Conservation (phyloP, 495 filamentous ascomycete species). For the Penicillium steckii region DNA sequence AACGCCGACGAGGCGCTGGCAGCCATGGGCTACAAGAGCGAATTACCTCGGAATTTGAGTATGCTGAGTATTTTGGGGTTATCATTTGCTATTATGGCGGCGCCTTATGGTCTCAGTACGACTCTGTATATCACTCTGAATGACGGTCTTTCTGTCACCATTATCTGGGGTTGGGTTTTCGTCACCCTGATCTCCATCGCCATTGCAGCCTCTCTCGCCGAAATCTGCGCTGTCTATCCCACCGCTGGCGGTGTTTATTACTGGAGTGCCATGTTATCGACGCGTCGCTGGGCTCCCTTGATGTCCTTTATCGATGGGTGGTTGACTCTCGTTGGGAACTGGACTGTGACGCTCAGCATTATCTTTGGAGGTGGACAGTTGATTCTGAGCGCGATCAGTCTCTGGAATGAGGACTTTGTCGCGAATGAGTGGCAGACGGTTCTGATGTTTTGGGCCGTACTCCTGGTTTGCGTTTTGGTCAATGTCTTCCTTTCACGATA, state of each 20-base stretch:
- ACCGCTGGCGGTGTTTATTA: constrained; percentile 70
- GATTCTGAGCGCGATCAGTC: constrained; percentile 58
- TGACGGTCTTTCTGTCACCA: constrained; percentile 62
- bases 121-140: constrained; percentile 68
- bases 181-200: constrained; percentile 69
- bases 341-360: constrained; percentile 52
- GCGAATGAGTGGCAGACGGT: constrained; percentile 63
- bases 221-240: constrained; percentile 73
- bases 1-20: constrained; percentile 55
- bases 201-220: constrained; percentile 71
- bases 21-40: constrained; percentile 62
- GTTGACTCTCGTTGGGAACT: constrained; percentile 73
- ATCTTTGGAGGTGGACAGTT: constrained; percentile 56
- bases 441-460: constrained; percentile 64
- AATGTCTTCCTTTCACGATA: constrained; percentile 58
- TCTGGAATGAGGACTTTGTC: constrained; percentile 62
- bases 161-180: constrained; percentile 70
- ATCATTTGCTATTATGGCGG: constrained; percentile 59
- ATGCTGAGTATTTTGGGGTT: constrained; percentile 66
- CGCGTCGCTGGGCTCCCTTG: constrained; percentile 56
- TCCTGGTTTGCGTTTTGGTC: constrained; percentile 53
- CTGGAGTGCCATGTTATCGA: constrained; percentile 67
- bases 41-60: constrained; percentile 58
- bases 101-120: constrained; percentile 67
- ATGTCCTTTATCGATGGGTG: constrained; percentile 72